These are phyloP conservation scores for Boletus sensibilis DNA, from an alignment of 768 basidiomycete species.

Conservation along the genomic window DNA sequence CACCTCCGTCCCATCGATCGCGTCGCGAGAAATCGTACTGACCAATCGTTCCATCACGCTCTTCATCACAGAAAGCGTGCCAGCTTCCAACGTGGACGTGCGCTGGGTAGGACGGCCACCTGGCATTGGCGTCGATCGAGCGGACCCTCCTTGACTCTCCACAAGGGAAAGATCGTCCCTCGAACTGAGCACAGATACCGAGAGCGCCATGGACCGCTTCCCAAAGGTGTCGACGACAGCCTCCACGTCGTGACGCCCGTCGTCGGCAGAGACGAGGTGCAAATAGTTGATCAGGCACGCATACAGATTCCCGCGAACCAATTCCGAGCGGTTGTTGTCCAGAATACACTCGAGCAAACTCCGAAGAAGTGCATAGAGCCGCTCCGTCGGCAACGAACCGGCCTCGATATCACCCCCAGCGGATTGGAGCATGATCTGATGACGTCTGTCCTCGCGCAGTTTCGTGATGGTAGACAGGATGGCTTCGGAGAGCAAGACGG, in stretches of 20 bases:
- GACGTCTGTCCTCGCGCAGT: constrained; percentile 77
- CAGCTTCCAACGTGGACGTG: constrained; percentile 51
- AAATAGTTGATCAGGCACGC: constrained; percentile 88
- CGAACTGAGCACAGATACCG: constrained; percentile 36
- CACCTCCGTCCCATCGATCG: constrained; percentile 91
- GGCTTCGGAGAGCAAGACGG: constrained; percentile 81
- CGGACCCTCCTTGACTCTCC: constrained; percentile 37
- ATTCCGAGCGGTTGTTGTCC: constrained; percentile 74
- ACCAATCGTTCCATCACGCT: constrained; percentile 70
- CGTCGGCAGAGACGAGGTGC: constrained; percentile 50
- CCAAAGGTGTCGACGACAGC: constrained; percentile 19
- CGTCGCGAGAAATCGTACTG: constrained; percentile 77
- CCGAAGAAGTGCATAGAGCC: constrained; percentile 71
- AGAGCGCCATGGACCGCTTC: constrained; percentile 28
- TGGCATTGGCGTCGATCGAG: constrained; percentile 19
- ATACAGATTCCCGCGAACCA: constrained; percentile 94
- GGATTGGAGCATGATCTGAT: constrained; percentile 66
- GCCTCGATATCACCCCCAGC: constrained; percentile 60
- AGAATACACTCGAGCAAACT: constrained; percentile 72
- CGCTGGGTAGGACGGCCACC: not conserved
- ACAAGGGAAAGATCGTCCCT: constrained; percentile 41
- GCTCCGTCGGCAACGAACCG: constrained; percentile 75
- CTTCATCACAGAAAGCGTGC: constrained; percentile 67
- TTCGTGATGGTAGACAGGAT: constrained; percentile 83
- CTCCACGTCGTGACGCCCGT: constrained; percentile 15